Percentiles rank a stretch among this genome's conserved stretches.
Conservation (phyloP, 176 grass and related monocot genomes). For the Carex littledalei region DNA sequence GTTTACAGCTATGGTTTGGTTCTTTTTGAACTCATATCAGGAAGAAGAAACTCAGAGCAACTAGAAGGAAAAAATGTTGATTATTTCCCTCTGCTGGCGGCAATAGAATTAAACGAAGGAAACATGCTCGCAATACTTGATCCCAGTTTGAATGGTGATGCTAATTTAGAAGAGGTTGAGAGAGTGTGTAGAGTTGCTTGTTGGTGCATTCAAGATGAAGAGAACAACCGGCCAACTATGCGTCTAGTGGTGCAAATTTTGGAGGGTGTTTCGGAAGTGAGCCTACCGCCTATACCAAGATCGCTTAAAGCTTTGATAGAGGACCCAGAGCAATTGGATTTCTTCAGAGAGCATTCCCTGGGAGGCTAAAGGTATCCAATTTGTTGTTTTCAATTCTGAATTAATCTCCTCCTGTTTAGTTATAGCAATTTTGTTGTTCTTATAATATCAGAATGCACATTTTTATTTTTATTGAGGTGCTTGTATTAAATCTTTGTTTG, state of each 20-base stretch:
- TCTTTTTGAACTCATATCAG: not conserved
- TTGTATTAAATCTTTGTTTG: too few species aligned
- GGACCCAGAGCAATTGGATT: too few species aligned
- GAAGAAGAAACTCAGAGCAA: not conserved
- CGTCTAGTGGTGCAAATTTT: slow-evolving; percentile 9
- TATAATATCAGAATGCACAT: too few species aligned
- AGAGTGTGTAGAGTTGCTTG: not conserved
- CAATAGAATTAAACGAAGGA: not conserved
- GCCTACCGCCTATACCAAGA: not conserved
- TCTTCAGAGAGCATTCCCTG: too few species aligned
- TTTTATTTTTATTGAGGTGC: too few species aligned
- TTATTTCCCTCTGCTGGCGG: not conserved
- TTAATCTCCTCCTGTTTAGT: too few species aligned
- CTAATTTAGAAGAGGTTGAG: not conserved
- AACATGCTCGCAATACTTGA: not conserved
- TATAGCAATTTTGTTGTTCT: too few species aligned
- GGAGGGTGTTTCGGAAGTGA: not conserved
- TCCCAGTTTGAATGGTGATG: not conserved
- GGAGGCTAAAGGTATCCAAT: too few species aligned
- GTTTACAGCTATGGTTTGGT: slow-evolving; percentile 6
- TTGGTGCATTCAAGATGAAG: slow-evolving; percentile 9
- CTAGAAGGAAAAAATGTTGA: not conserved
- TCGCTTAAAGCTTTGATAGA: too few species aligned
- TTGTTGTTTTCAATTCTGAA: too few species aligned
- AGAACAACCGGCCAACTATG: not conserved